phyloP scores from a whole-genome alignment of 2,329 filamentous ascomycete species.

The Fusarium euwallaceae region DNA sequence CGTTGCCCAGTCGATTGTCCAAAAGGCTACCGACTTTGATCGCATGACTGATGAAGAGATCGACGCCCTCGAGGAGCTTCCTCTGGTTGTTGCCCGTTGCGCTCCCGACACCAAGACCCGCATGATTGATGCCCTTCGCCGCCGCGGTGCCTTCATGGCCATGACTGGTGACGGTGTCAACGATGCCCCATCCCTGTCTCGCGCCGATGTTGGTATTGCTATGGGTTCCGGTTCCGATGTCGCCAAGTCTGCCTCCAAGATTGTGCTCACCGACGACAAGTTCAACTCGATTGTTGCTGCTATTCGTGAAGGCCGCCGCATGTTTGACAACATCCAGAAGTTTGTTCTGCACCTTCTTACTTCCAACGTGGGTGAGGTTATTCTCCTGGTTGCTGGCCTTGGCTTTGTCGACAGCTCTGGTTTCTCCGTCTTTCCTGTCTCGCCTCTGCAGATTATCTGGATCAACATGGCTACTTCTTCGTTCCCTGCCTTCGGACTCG shows the following conservation, averaged over 20 bases:
- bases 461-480: conserved; percentile 94
- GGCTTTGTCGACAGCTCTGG: conserved; percentile 80
- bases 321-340: conserved; percentile 92
- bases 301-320: conserved; percentile 84
- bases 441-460: conserved; percentile 90
- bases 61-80: conserved; percentile 79
- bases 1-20: conserved; percentile 77
- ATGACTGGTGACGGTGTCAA: conserved; percentile 95
- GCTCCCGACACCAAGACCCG: conserved; percentile 89
- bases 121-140: conserved; percentile 90
- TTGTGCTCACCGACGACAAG: conserved; percentile 89
- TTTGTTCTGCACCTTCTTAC: conserved; percentile 85
- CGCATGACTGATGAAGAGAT: conserved; percentile 81
- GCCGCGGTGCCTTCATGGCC: conserved; percentile 80
- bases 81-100: conserved; percentile 86
- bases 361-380: conserved; percentile 87
- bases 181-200: conserved; percentile 84
- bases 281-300: conserved; percentile 88
- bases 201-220: conserved; percentile 87
- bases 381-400: conserved; percentile 83
- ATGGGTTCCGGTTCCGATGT: conserved; percentile 93
- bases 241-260: conserved; percentile 84
- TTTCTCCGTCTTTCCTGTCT: conserved; percentile 86
- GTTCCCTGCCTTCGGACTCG: conserved; percentile 89
- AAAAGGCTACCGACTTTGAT: conserved; percentile 84